Conservation (phyloP, 2,329 filamentous ascomycete species). For the Cytospora chrysosperma region DNA sequence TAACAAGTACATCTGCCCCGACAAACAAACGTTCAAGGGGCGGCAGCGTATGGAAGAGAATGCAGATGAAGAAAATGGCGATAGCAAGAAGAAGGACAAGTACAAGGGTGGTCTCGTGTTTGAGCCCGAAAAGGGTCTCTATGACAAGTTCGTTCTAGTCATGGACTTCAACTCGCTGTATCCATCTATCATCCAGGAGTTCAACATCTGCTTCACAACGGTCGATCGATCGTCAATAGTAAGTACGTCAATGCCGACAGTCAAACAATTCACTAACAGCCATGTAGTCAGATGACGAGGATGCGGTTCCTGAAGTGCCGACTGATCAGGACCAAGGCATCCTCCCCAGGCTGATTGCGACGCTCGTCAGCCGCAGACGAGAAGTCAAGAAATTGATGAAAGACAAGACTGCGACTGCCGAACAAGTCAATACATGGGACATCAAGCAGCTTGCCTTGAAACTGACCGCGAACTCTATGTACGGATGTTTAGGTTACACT, state of each 20-base stretch:
- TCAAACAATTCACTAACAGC: conserved; percentile 31
- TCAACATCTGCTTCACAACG: conserved; percentile 98
- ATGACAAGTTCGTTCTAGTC: conserved; percentile 96
- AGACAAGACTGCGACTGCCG: conserved; percentile 77
- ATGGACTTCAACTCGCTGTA: conserved; percentile 99
- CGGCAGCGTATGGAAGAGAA: conserved; percentile 70
- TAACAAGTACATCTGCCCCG: conserved; percentile 97
- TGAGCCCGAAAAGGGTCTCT: conserved; percentile 94
- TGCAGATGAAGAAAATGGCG: conserved; percentile 65
- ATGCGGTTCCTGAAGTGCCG: conserved; percentile 86
- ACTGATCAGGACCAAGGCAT: conserved; percentile 77
- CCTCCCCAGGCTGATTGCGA: conserved; percentile 85
- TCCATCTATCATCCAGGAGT: conserved; percentile 98
- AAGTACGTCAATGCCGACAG: conserved; percentile 36
- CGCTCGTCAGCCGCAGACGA: conserved; percentile 81
- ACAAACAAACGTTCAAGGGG: conserved; percentile 81
- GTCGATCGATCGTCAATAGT: conserved; percentile 76
- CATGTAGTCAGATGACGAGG: conserved; percentile 70
- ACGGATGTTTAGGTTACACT: conserved; percentile 94
- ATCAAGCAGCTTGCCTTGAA: conserved; percentile 97
- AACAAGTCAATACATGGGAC: conserved; percentile 92
- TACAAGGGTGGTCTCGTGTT: conserved; percentile 98
- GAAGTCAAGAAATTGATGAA: conserved; percentile 98
- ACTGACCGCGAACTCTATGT: conserved; percentile 99
- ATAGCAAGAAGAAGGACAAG: conserved; percentile 97